Evolutionary conservation across 2,329 filamentous ascomycete species (phyloP).

Genomic region (Pestalotiopsis sp.): DNA sequence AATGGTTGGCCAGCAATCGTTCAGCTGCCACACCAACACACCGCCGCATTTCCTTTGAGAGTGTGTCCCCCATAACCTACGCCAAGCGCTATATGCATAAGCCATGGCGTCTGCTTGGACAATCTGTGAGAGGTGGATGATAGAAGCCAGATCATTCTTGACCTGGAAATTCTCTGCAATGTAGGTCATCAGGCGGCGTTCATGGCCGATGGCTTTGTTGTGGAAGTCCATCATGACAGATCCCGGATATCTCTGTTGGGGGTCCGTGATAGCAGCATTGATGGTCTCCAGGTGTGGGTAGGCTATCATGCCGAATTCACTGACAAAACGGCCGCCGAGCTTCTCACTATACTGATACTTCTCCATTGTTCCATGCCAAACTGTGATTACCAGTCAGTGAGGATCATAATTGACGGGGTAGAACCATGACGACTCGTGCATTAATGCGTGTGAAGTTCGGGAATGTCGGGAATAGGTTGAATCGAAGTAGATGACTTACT

Average conservation of each 20-base stretch:
- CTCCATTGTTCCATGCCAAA: conserved; percentile 79
- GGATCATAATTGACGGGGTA: background rate
- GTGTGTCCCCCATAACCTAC: conserved; percentile 63
- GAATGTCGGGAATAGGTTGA: background rate
- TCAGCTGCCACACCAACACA: conserved; percentile 70
- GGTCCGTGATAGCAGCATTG: conserved; percentile 60
- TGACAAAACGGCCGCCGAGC: conserved; percentile 75
- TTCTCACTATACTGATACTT: conserved; percentile 77
- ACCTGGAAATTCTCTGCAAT: conserved; percentile 74
- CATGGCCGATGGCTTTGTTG: conserved; percentile 79
- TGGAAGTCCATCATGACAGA: conserved; percentile 78
- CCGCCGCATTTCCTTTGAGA: conserved; percentile 63
- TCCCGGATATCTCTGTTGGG: conserved; percentile 61
- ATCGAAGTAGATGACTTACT: conserved; percentile 30
- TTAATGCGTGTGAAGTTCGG: no score
- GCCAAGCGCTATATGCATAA: conserved; percentile 57
- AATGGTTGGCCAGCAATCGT: conserved; percentile 71
- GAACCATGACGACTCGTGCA: background rate
- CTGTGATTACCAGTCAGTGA: conserved; percentile 23
- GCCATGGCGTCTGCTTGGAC: conserved; percentile 56
- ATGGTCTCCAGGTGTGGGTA: conserved; percentile 77
- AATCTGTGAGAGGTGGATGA: conserved; percentile 58
- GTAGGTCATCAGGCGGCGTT: conserved; percentile 74
- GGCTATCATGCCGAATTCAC: conserved; percentile 82
- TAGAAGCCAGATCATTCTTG: conserved; percentile 42